Evolutionary conservation across 1,139 yeast species (phyloP).

Genomic region (Yamadazyma epiphylla): DNA sequence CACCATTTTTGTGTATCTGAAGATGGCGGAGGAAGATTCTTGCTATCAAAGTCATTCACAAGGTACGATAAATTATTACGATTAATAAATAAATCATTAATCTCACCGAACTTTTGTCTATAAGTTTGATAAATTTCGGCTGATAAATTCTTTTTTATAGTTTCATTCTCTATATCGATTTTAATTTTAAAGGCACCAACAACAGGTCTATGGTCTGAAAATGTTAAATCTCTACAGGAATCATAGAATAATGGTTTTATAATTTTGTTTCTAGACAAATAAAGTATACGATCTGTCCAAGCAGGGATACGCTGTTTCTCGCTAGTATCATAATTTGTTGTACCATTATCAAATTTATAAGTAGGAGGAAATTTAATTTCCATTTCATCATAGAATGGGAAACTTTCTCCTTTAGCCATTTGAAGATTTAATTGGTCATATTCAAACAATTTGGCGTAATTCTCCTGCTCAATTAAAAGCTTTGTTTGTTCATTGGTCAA

Average conservation of each 20-base stretch:
- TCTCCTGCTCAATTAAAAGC: constrained; percentile 44
- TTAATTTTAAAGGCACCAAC: constrained; percentile 69
- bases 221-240: constrained; percentile 55
- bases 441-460: constrained; percentile 53
- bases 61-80: constrained; percentile 27
- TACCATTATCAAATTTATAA: constrained; percentile 86
- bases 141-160: constrained; percentile 53
- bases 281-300: constrained; percentile 85
- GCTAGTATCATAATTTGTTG: constrained; percentile 72
- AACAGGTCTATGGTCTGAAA: constrained; percentile 95
- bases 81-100: constrained; percentile 35
- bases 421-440: constrained; percentile 77
- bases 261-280: constrained; percentile 44
- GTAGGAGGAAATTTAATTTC: constrained; percentile 82
- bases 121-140: constrained; percentile 57
- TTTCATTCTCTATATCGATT: constrained; percentile 69
- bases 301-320: constrained; percentile 94
- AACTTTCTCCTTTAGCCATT: constrained; percentile 63
- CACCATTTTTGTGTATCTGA: constrained; percentile 87
- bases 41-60: constrained; percentile 23
- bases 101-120: constrained; percentile 41
- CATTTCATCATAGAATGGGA: constrained; percentile 70
- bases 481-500: constrained; percentile 69
- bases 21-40: constrained; percentile 80
- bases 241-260: constrained; percentile 66